Evolutionary conservation across 345 rosid species (phyloP), one percentile per base, ranked within the genome.

Genomic region (Draba incana): DNA sequence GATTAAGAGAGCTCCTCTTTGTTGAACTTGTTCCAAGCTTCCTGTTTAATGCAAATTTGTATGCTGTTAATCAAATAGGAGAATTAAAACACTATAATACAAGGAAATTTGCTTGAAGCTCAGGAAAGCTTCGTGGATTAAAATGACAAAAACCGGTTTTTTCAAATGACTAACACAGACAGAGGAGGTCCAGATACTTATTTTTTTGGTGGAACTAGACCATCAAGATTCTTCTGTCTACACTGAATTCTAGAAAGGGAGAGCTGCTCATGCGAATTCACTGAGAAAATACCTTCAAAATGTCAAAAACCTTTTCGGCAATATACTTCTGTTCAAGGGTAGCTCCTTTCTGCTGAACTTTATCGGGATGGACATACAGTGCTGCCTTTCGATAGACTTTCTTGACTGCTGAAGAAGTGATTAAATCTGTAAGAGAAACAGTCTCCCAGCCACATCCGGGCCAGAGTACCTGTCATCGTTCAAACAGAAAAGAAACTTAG

Each of bases 291-390:
- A 95, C 98, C 98, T 95, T 84, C 67, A 95, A 92, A 59, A 88
- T 82, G 87, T 95, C 90, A 66, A 95, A 95, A 77, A 95, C 97
- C 83, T 92, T 92, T 81, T 92, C 99, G 8, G 98, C 98, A 30
- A 72, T 86, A 76, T 86, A 95, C 68, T 92, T 92, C 51, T 95
- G 97, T 68, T 86, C 82, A 74, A 89, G 77, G 41, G 81, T 89
- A 58, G 98, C 93, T 66, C 98, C 98, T 77, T 91, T 94, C 80
- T 91, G 99, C 72, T 92, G 98, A 71, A 92, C 99, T 84, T 95
- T 95, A 62, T 95, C 99, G n/a, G 98, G 99, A 77, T 95, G 98
- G 53, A 95, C 83, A 69, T 71, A 85, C 57, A 92, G 64, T 6
- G 88, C 79, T 74, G 99, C 94, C 84, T 84, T 95, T 62, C 88